Conservation (phyloP, 2,329 filamentous ascomycete species). For the Calonectria leucothoes region DNA sequence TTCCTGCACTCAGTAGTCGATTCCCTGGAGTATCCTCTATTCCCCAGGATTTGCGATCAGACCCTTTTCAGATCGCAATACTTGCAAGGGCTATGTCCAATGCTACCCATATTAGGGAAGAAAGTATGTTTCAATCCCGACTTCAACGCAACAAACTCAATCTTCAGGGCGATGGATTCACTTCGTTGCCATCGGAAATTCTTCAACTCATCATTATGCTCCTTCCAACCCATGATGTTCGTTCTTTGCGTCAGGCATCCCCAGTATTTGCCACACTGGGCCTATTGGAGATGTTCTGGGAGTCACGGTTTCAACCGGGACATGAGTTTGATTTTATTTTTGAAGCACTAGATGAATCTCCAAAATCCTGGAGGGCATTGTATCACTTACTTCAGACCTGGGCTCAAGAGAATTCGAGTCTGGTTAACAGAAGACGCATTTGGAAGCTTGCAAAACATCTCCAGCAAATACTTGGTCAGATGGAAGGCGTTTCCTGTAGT, state of each 20-base stretch:
- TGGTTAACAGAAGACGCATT: conserved; percentile 22
- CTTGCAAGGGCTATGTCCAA: conserved; percentile 7
- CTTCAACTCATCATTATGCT: conserved; percentile 20
- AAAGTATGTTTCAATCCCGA: conserved; percentile 13
- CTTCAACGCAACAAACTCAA: neutral
- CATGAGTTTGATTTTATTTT: conserved; percentile 22
- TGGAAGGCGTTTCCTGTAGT: conserved; percentile 17
- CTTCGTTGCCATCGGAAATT: conserved; percentile 18
- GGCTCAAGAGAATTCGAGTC: neutral
- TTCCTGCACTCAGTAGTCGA: neutral
- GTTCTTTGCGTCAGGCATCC: conserved; percentile 26
- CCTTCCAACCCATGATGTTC: conserved; percentile 16
- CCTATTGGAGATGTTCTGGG: conserved; percentile 28
- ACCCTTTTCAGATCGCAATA: conserved; percentile 18
- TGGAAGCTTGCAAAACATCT: conserved; percentile 2
- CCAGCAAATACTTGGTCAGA: conserved; percentile 2
- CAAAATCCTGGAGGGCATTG: conserved; percentile 19
- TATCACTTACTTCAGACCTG: conserved; percentile 14
- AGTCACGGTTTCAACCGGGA: conserved; percentile 21
- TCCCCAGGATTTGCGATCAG: neutral
- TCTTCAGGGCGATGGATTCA: conserved; percentile 18
- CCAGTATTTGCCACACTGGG: conserved; percentile 18
- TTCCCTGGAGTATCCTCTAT: neutral
- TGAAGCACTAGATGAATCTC: conserved; percentile 8
- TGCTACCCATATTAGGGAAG: too few species aligned